Evolutionary conservation across 495 filamentous ascomycete species (phyloP), one percentile per base, ranked within the genome.

Genomic region (Talaromyces thailandensis): DNA sequence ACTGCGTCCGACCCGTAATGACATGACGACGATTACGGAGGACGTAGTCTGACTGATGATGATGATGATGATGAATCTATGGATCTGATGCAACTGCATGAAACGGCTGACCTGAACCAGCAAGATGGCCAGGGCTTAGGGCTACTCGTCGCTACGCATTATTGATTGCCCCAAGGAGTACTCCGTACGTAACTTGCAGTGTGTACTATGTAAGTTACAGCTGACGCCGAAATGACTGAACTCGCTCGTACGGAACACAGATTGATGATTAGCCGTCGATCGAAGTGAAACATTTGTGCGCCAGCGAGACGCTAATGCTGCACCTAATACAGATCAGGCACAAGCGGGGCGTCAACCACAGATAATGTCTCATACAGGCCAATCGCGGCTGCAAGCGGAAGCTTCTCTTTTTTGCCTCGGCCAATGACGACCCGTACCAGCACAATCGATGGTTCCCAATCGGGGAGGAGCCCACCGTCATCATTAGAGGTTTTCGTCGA

Each of bases 301-400:
- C 35, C 35, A 40, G 14, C 14, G 14, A 40, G 35, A 40, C 35
- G 11, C 35, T 40, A 40, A 12, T 40, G 35, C 35, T 16, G 35
- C 43, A n/a, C 43, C 43, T 48, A 48, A 12, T 7, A 18, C 18
- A 6, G 18, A 48, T 48, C 18, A 48, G 43, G 43, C 3, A 48
- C 43, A 8, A 1, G n/a, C 9, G 43, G 43, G 43, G 43, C 43
- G 18, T n/a, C 8, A 8, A 18, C 43, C 43, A 18, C 16, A 21
- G 7, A 48, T 48, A 48, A 8, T 7, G n/a, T 21, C 2, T 21
- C n/a, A 7, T 21, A 48, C 51, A 26, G 29, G 26, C 55, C 55
- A 57, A 57, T 57, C 5, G 29, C 55, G 55, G 55, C 55, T 57
- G 55, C 55, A 57, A 57, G 26, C 55, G 55, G 55, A 57, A 57